Percentiles rank a stretch among this genome's conserved stretches.
Evolutionary conservation across 2,329 filamentous ascomycete genomes (phyloP).

Genomic region (Diplodia intermedia): DNA sequence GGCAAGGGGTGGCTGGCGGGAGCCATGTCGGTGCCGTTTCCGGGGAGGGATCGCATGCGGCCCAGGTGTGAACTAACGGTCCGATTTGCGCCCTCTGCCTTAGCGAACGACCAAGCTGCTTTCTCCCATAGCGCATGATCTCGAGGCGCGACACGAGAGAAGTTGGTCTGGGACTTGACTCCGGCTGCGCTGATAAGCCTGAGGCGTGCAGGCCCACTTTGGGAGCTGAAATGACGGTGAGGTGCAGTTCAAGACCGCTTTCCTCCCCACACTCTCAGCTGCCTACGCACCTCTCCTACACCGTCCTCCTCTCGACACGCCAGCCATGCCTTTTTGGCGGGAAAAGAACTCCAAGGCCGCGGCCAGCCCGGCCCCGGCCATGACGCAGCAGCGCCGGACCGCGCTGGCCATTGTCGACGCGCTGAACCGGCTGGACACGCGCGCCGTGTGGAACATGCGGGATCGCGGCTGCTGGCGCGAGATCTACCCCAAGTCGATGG

Average conservation of each 20-base stretch:
- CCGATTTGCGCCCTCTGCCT: constrained; percentile 5
- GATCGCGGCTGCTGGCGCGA: constrained; percentile 22
- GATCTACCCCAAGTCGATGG: constrained; percentile 27
- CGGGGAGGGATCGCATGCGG: constrained; percentile 12
- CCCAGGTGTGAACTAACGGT: constrained; percentile 8
- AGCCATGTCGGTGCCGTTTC: constrained; percentile 5
- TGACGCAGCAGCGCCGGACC: constrained; percentile 40
- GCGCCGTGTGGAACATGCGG: constrained; percentile 24
- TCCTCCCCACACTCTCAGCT: constrained; percentile 10
- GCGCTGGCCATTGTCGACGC: constrained; percentile 31
- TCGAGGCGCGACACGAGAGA: neutral
- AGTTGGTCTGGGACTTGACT: neutral
- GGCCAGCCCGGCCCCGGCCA: neutral
- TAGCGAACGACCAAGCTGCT: constrained; percentile 11
- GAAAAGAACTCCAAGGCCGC: constrained; percentile 1
- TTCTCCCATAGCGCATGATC: constrained; percentile 17
- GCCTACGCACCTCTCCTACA: neutral
- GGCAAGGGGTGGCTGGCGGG: constrained; percentile 11
- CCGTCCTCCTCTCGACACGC: neutral
- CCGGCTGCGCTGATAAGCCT: constrained; percentile 8
- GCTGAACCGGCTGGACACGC: constrained; percentile 31
- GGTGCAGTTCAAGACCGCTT: neutral
- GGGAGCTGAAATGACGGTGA: neutral
- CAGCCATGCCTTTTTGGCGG: constrained; percentile 7
- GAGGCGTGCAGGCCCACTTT: neutral